Evolutionary conservation across 129 eudicot species (phyloP).

Genomic region (Chrysanthemum seticuspe): DNA sequence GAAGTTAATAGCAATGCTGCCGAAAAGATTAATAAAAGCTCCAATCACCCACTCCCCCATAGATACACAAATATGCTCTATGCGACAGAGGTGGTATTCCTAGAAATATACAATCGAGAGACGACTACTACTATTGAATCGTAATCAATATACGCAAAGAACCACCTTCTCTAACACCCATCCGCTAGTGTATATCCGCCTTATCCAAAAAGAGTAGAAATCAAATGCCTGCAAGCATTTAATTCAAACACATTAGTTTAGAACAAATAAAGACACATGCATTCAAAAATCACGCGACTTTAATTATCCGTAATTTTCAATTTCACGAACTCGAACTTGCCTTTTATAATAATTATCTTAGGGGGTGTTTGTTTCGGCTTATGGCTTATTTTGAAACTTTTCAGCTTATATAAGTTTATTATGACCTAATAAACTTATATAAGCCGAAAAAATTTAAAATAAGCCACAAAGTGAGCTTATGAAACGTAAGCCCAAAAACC

Average conservation of each 20-base stretch:
- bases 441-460: too few relatives aligned
- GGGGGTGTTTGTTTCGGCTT: too few relatives aligned
- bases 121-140: neutral
- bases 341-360: too few relatives aligned
- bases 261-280: slow-evolving; percentile 3
- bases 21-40: slow-evolving; percentile 89
- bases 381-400: too few relatives aligned
- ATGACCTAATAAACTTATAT: too few relatives aligned
- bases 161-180: slow-evolving; percentile 29
- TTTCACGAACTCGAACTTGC: too few relatives aligned
- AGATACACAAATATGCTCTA: slow-evolving; percentile 26
- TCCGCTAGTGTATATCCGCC: slow-evolving; percentile 9
- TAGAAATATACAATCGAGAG: slow-evolving; percentile 10
- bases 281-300: neutral
- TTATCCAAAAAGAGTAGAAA: neutral
- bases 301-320: neutral
- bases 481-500: too few relatives aligned
- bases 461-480: too few relatives aligned
- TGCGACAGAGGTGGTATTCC: slow-evolving; percentile 10
- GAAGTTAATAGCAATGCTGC: slow-evolving; percentile 93
- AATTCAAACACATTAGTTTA: neutral
- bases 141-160: too few relatives aligned
- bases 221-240: slow-evolving; percentile 22
- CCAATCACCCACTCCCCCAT: slow-evolving; percentile 99
- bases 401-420: too few relatives aligned